Base-by-base conservation (phyloP, 768 basidiomycete species). In the Trametes punicea region DNA sequence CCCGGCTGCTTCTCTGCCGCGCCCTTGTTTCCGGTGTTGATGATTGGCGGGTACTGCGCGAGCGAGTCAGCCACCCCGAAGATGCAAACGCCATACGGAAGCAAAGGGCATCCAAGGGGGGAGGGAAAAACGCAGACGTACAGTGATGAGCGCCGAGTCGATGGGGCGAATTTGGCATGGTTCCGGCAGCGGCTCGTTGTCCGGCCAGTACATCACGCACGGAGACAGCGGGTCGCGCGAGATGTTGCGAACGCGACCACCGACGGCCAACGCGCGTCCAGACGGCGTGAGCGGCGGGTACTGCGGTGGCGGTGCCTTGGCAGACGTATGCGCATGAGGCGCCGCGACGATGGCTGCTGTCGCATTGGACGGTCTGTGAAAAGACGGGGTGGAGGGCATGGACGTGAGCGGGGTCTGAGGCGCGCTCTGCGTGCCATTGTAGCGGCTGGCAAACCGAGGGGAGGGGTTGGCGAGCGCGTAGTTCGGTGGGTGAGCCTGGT, bases 161-260 rank as follows among this genome's bases (percentile, higher is more conserved):
- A 73, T 77, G 0, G 87, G 88, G 3, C 88, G 64, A 47, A 74
- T 88, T 73, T 93, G 91, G 11, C 87, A 83, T 67, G 82, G 84
- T 62, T 88, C 86, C 1, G 91, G 91, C 58, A 90, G 75, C 4
- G 88, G 80, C 66, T 93, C 91, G 63, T 93, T 93, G 69, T 92
- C 90, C 4, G 91, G 90, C 91, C 91, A 93, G 64, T 87, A 93
- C 83, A 93, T 85, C 73, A 91, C 77, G 63, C 90, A 90, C 3
- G 90, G 87, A 26, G 74, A 64, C 46, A 83, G 68, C 18, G 89
- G 88, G 67, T 93, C 88, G 34, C 63, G 74, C 25, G 88, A 91
- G 57, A 93, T 70, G 63, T 93, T 91, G 64, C 86, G 87, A 6
- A 93, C 88, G 60, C 82, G 82, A 9, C 90, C 91, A 53, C 90